phyloP scores from a whole-genome alignment of 192 early-diverging fungal genomes.

The Geranomyces michiganensis region DNA sequence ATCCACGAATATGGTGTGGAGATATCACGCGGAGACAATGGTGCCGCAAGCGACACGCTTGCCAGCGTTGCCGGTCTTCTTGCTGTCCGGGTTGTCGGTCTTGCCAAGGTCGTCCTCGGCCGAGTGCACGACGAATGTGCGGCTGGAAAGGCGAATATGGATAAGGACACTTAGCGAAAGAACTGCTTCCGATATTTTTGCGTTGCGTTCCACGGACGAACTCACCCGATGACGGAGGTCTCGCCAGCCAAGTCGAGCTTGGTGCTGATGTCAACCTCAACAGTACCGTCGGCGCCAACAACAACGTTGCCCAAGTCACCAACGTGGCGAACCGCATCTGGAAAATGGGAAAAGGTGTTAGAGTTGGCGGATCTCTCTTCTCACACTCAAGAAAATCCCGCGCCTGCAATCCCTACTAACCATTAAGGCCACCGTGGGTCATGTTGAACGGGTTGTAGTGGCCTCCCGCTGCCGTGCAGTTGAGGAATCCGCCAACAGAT shows the following conservation, averaged over 20 bases:
- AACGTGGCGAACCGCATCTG: constrained; percentile 71
- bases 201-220: not conserved
- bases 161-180: not conserved
- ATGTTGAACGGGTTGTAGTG: constrained; percentile 85
- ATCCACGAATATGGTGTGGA: too few species aligned
- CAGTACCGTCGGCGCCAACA: constrained; percentile 60
- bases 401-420: too few species aligned
- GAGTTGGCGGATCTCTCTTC: too few species aligned
- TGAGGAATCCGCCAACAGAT: not conserved
- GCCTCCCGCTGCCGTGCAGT: constrained; percentile 78
- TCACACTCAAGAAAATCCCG: too few species aligned
- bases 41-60: constrained; percentile 82
- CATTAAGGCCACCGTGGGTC: constrained; percentile 83
- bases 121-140: constrained; percentile 84
- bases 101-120: constrained; percentile 84
- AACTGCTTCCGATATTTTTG: not conserved
- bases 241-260: constrained; percentile 74
- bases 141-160: constrained; percentile 50
- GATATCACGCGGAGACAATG: constrained; percentile 42
- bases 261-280: constrained; percentile 42
- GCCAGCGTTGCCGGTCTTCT: constrained; percentile 88
- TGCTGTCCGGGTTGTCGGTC: constrained; percentile 72
- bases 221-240: constrained; percentile 75
- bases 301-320: constrained; percentile 91
- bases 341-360: too few species aligned